These are phyloP conservation scores for Penicillium sp. DNA, from an alignment of 2,329 filamentous ascomycete species.

Conservation along the genomic window DNA sequence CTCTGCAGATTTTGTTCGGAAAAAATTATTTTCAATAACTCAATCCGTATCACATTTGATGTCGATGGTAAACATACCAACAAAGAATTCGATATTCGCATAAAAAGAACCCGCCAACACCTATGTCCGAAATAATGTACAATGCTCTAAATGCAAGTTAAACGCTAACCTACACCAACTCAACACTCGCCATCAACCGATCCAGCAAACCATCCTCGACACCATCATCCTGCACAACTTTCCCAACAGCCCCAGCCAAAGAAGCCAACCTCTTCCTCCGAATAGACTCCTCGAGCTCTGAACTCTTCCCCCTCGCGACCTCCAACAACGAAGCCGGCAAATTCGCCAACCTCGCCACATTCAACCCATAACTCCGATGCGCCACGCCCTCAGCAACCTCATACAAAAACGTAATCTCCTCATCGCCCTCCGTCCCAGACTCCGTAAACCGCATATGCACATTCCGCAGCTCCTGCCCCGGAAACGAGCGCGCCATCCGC, in stretches of 20 bases:
- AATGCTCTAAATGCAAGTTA: background rate
- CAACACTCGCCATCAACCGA: constrained; percentile 36
- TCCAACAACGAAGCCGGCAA: constrained; percentile 78
- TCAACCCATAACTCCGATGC: constrained; percentile 90
- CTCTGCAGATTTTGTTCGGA: too few relatives aligned
- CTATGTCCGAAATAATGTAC: too few relatives aligned
- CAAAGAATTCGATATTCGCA: too few relatives aligned
- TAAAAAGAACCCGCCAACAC: too few relatives aligned
- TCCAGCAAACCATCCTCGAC: constrained; percentile 32
- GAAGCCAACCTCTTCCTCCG: constrained; percentile 62
- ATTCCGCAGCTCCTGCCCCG: constrained; percentile 70
- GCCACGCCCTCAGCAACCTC: constrained; percentile 89
- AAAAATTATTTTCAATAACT: too few relatives aligned
- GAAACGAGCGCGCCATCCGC: constrained; percentile 72
- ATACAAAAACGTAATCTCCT: constrained; percentile 92
- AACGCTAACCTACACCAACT: constrained; percentile 32
- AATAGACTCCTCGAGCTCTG: constrained; percentile 76
- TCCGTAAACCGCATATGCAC: constrained; percentile 91
- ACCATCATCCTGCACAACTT: constrained; percentile 23
- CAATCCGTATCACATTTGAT: too few relatives aligned
- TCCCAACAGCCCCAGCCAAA: constrained; percentile 35
- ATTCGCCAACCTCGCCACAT: constrained; percentile 84
- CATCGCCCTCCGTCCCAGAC: constrained; percentile 64
- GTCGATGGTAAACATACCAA: too few relatives aligned
- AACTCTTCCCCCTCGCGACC: constrained; percentile 77